Evolutionary conservation across 805 yeast species (phyloP).

Genomic region (Candida tammaniensis): DNA sequence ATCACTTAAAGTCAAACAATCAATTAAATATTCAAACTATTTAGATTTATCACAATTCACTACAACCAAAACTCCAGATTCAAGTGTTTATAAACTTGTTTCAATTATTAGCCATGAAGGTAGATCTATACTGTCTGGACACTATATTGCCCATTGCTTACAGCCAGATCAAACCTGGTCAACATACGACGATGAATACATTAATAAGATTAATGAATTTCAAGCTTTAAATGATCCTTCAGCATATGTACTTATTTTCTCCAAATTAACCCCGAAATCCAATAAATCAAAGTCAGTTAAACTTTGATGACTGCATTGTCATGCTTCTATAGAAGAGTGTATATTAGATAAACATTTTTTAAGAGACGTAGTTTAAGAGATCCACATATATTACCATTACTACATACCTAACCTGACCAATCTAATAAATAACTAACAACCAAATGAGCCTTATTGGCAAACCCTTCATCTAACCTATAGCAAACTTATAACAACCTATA

Average conservation of each 20-base stretch:
- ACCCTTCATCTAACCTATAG: background rate
- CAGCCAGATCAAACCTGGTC: slow-evolving; percentile 95
- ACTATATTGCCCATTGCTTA: slow-evolving; percentile 84
- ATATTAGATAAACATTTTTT: background rate
- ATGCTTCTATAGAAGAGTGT: no score
- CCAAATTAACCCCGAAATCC: slow-evolving; percentile 60
- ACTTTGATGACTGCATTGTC: slow-evolving; percentile 2
- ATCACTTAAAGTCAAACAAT: slow-evolving; percentile 83
- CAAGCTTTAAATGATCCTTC: slow-evolving; percentile 79
- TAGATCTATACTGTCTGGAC: slow-evolving; percentile 87
- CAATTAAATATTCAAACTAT: slow-evolving; percentile 74
- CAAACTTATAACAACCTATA: slow-evolving; percentile 3
- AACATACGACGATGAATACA: slow-evolving; percentile 89
- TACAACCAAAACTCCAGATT: slow-evolving; percentile 29
- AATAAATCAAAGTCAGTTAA: slow-evolving; percentile 4
- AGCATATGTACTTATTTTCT: slow-evolving; percentile 87
- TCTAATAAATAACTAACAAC: slow-evolving; percentile 7
- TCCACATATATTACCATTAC: background rate
- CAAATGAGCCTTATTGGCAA: background rate
- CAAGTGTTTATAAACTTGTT: slow-evolving; percentile 58
- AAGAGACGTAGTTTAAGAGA: no score
- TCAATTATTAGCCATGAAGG: slow-evolving; percentile 95
- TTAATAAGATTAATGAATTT: slow-evolving; percentile 67
- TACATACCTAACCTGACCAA: slow-evolving; percentile 5
- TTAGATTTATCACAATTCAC: slow-evolving; percentile 67